phyloP scores from a whole-genome alignment of 2,329 filamentous ascomycete genomes.

The Epichloe baconii region DNA sequence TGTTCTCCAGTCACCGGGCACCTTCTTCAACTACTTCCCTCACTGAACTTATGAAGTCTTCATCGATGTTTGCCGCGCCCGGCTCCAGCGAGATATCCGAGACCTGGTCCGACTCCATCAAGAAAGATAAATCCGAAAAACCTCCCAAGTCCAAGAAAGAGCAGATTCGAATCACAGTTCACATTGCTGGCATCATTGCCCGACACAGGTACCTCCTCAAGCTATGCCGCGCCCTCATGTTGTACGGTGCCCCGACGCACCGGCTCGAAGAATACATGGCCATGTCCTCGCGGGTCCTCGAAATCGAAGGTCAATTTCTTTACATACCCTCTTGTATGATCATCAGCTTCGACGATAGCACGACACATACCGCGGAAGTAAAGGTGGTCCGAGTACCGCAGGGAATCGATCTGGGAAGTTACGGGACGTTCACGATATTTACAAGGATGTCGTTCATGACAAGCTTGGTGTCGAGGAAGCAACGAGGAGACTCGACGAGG shows the following conservation, averaged over 20 bases:
- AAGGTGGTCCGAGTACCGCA: constrained; percentile 57
- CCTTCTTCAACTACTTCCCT: constrained; percentile 30
- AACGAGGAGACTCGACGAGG: constrained; percentile 44
- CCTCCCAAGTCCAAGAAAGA: constrained; percentile 25
- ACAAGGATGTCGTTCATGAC: constrained; percentile 74
- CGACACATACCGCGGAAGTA: constrained; percentile 66
- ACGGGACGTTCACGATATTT: constrained; percentile 61
- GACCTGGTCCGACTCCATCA: constrained; percentile 30
- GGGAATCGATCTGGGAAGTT: constrained; percentile 61
- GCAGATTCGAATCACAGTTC: constrained; percentile 35
- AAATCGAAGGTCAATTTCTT: constrained; percentile 79
- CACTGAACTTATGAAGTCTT: constrained; percentile 40
- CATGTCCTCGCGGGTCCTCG: constrained; percentile 78
- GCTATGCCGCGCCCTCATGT: constrained; percentile 77
- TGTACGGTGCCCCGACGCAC: constrained; percentile 82
- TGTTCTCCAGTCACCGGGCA: constrained; percentile 29
- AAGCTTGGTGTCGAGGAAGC: constrained; percentile 60
- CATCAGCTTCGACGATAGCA: constrained; percentile 69
- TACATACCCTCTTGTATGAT: constrained; percentile 93
- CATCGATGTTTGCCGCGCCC: constrained; percentile 36
- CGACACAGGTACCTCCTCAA: constrained; percentile 75
- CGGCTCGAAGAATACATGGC: constrained; percentile 83
- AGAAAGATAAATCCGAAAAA: constrained; percentile 24
- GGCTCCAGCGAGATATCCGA: constrained; percentile 32
- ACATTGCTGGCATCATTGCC: constrained; percentile 57